Percentiles rank a stretch among this genome's conserved stretches.
phyloP scores from a whole-genome alignment of 163 green algal genomes.

The Chloroidium sp. region DNA sequence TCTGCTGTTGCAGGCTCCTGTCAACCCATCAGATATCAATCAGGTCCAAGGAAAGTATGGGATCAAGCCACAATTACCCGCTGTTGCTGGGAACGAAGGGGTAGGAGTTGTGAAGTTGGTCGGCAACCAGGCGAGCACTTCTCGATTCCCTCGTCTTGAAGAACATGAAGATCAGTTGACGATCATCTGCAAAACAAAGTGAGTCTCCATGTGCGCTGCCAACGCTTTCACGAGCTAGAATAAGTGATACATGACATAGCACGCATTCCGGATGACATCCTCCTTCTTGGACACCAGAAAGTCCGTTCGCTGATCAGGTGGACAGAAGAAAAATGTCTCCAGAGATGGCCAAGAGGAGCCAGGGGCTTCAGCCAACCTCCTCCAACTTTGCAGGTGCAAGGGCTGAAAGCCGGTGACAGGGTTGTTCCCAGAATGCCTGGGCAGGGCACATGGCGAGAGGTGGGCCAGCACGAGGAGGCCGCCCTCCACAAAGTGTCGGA shows the following conservation, averaged over 20 bases:
- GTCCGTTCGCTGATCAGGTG: too few species aligned
- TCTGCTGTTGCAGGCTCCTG: slow-evolving; percentile 34
- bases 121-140: slow-evolving; percentile 23
- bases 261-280: too few species aligned
- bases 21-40: slow-evolving; percentile 75
- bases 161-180: too few species aligned
- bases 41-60: slow-evolving; percentile 64
- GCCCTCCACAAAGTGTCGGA: slow-evolving; percentile 36
- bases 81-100: slow-evolving; percentile 69
- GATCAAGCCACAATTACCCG: slow-evolving; percentile 44
- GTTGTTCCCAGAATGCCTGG: slow-evolving; percentile 55
- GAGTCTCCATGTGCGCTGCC: too few species aligned
- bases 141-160: too few species aligned
- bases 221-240: too few species aligned
- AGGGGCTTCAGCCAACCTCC: background rate
- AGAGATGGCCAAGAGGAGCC: too few species aligned
- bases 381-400: slow-evolving; percentile 20
- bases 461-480: background rate
- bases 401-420: slow-evolving; percentile 49
- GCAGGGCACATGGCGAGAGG: slow-evolving; percentile 63
- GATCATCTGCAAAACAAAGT: too few species aligned
- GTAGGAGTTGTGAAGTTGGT: slow-evolving; percentile 49
- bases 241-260: too few species aligned
- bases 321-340: too few species aligned
- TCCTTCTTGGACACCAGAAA: too few species aligned